A percentile compares a stretch with the other conserved stretches of the same genome.
phyloP scores from a whole-genome alignment of 169 alveolate genomes.

The Plasmodium relictum region DNA sequence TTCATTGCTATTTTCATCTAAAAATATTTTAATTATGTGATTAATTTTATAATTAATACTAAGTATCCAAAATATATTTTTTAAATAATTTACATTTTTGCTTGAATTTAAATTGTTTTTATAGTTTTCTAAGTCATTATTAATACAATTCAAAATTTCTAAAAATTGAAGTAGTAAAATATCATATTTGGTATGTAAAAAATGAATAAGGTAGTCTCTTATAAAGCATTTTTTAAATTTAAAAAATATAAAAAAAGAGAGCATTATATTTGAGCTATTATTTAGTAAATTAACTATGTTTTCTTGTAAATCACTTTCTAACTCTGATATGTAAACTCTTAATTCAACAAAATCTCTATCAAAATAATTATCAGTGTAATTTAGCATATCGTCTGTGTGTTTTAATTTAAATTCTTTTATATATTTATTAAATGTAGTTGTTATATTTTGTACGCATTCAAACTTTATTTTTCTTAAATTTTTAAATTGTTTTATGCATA shows the following conservation, averaged over 20 bases:
- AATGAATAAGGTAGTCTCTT: conserved; percentile 52
- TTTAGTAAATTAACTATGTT: conserved; percentile 88
- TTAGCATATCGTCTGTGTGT: conserved; percentile 92
- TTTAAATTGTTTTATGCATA: conserved; percentile 95
- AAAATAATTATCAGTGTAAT: conserved; percentile 94
- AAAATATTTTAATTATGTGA: conserved; percentile 48
- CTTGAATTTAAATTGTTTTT: conserved; percentile 50
- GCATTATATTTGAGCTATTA: conserved; percentile 93
- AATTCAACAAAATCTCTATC: conserved; percentile 98
- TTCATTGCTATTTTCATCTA: conserved; percentile 32
- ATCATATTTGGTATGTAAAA: conserved; percentile 67
- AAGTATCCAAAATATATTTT: conserved; percentile 73
- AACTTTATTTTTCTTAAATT: conserved; percentile 93
- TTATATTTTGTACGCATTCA: conserved; percentile 94
- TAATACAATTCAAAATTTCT: conserved; percentile 63
- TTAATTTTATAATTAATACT: conserved; percentile 74
- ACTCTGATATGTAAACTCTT: conserved; percentile 93
- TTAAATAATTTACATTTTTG: conserved; percentile 64
- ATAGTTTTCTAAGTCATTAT: conserved; percentile 60
- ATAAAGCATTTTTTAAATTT: conserved; percentile 62
- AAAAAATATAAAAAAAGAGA: conserved; percentile 80
- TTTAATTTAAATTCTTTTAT: conserved; percentile 82
- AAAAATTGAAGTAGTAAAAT: conserved; percentile 36
- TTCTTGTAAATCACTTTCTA: conserved; percentile 81
- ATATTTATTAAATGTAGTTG: conserved; percentile 90